Base-by-base conservation (phyloP, 345 rosid species). In the Syzygium jambos region DNA sequence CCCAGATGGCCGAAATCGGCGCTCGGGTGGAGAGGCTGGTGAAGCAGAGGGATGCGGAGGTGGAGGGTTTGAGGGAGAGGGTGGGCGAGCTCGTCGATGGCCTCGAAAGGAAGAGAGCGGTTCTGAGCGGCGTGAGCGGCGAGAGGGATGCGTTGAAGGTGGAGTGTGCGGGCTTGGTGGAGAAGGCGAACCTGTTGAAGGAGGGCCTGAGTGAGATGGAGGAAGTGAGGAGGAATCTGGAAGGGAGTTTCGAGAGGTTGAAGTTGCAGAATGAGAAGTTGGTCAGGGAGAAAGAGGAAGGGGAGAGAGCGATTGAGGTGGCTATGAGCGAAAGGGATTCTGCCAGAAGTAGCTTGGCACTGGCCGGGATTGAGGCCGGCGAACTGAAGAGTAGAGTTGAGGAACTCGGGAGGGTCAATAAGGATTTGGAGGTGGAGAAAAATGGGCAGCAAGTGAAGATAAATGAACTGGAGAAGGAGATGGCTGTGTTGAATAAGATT, bases 141-240 rank as follows among this genome's bases (percentile, higher is more conserved):
- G 98, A 95, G 91, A 93, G 91, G 88, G 97, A 94, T 63, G 52
- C 68, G 22, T 84, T 93, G 15, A 91, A 80, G 91, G 78, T 21
- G 49, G 91, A 89, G 52, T 52, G 92, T 51, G 89, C 88, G 63
- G 43, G 83, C 34, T 89, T 89, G 92, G 80, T 84, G 53, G 85
- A 87, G 87, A 94, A 92, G 85, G 88, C 78, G 29, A 52, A 49
- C 68, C 78, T 55, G 63, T 88, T 96, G 90, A 92, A 87, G 84
- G 90, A 82, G 82, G 90, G 84, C 54, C 86, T 93, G 89, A 9
- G 84, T 78, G 89, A 85, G 77, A 85, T 93, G 91, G 96, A 92
- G 91, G 83, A 89, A 41, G 90, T 84, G 86, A 92, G 90, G 86
- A 77, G 41, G 11, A 53, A 53, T 54, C 56, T 91, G 77, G 91